Conservation (phyloP, 75 land plant species). For the Selaginella moellendorffii region DNA sequence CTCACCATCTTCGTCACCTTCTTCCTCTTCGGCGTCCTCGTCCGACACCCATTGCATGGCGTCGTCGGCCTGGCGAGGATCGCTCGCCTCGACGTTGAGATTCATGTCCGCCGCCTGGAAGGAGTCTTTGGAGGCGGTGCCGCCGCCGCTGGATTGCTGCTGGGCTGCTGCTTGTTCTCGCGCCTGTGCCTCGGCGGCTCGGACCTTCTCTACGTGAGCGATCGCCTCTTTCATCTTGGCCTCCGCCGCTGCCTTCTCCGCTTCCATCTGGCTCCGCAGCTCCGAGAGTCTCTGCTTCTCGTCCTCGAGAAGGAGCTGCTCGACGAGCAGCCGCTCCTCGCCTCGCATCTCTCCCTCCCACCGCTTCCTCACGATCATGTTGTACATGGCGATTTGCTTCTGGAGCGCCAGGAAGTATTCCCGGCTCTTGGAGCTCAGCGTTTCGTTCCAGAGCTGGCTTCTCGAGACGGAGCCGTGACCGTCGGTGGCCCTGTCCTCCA, state of each 20-base stretch:
- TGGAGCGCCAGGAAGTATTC: constrained; percentile 62
- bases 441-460: constrained; percentile 87
- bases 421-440: constrained; percentile 48
- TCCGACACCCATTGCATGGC: background rate
- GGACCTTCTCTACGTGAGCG: constrained; percentile 59
- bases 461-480: constrained; percentile 39
- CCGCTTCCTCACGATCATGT: constrained; percentile 48
- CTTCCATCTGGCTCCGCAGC: constrained; percentile 51
- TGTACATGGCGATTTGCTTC: constrained; percentile 77
- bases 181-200: too few species aligned
- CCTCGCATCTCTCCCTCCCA: constrained; percentile 70
- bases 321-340: constrained; percentile 82
- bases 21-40: background rate
- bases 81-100: constrained; percentile 18
- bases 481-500: constrained; percentile 72
- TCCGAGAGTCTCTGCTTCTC: constrained; percentile 66
- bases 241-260: constrained; percentile 58
- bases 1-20: background rate
- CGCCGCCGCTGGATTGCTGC: constrained; percentile 37
- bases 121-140: constrained; percentile 44
- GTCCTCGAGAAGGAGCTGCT: constrained; percentile 69
- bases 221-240: constrained; percentile 60
- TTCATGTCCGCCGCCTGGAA: constrained; percentile 22
- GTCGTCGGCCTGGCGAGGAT: constrained; percentile 12
- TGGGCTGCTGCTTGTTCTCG: too few species aligned